Conservation (phyloP, 192 early-diverging fungal genomes). For the Coemansia asiatica region DNA sequence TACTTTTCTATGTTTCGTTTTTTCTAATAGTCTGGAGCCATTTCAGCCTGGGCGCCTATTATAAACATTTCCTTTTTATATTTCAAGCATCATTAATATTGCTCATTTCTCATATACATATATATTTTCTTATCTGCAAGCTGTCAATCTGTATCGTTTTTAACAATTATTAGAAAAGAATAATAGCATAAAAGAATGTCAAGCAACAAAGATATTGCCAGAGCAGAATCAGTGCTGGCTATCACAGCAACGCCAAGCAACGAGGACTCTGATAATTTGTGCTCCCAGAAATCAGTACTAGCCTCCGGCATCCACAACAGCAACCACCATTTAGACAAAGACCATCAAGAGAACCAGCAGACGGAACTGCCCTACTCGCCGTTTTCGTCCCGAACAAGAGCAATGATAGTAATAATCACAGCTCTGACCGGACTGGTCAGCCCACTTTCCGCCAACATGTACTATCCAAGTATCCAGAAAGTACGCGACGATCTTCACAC, state of each 20-base stretch:
- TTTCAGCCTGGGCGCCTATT: no score
- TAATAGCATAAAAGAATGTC: background rate
- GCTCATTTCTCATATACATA: no score
- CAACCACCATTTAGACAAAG: background rate
- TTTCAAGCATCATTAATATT: no score
- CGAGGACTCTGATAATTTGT: background rate
- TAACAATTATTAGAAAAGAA: no score
- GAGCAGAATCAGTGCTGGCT: background rate
- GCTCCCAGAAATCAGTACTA: background rate
- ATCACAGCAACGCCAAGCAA: background rate
- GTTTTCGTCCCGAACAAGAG: conserved; percentile 30
- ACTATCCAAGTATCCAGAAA: conserved; percentile 46
- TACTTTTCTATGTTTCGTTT: no score
- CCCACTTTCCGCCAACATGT: conserved; percentile 56
- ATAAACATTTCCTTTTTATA: no score
- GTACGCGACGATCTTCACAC: conserved; percentile 50
- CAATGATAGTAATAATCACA: conserved; percentile 40
- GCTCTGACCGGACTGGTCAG: conserved; percentile 52
- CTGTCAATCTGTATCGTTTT: no score
- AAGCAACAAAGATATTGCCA: background rate
- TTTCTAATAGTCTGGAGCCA: no score
- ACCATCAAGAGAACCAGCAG: background rate
- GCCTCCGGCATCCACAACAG: background rate
- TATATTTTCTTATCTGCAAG: no score
- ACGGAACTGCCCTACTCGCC: conserved; percentile 43